Conservation (phyloP, 805 yeast genomes). For the Candida wancherniae region DNA sequence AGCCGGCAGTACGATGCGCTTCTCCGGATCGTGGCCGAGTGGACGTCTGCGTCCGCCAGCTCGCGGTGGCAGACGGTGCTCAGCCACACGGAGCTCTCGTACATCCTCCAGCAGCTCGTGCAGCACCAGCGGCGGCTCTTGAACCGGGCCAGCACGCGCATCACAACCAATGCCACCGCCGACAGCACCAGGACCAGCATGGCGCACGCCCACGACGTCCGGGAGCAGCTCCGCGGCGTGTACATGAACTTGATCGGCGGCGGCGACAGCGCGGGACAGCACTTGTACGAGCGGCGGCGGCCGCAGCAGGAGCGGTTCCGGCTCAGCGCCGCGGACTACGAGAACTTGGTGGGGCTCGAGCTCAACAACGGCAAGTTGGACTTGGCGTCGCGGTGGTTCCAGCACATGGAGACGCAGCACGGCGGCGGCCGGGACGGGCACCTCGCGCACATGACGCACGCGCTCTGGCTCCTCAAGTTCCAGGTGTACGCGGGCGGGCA, state of each 20-base stretch:
- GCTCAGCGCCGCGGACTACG: conserved; percentile 25
- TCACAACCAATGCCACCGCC: conserved; percentile 1
- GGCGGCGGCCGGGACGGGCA: conserved; percentile 8
- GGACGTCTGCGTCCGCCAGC: conserved; percentile 10
- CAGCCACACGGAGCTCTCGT: conserved; percentile 11
- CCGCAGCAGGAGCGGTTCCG: not conserved
- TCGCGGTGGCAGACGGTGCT: conserved; percentile 10
- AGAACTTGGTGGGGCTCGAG: conserved; percentile 35
- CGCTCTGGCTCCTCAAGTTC: conserved; percentile 34
- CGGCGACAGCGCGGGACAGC: conserved; percentile 2
- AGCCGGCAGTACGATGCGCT: conserved; percentile 7
- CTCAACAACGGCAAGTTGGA: conserved; percentile 33
- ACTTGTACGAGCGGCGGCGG: conserved; percentile 8
- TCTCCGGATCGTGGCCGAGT: conserved; percentile 6
- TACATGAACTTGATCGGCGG: conserved; percentile 12
- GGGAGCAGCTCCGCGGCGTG: conserved; percentile 13
- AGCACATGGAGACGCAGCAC: conserved; percentile 25
- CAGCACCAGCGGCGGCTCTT: conserved; percentile 11
- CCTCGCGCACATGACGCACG: conserved; percentile 22
- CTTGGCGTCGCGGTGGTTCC: conserved; percentile 38
- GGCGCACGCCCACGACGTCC: conserved; percentile 10
- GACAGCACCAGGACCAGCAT: not conserved
- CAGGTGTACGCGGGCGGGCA: conserved; percentile 30
- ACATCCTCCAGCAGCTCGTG: conserved; percentile 10
- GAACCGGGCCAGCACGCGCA: conserved; percentile 7